Evolutionary conservation across 1,284 basidiomycete species (phyloP), one percentile per base, ranked within the genome.

Genomic region (Thecaphora thlaspeos): DNA sequence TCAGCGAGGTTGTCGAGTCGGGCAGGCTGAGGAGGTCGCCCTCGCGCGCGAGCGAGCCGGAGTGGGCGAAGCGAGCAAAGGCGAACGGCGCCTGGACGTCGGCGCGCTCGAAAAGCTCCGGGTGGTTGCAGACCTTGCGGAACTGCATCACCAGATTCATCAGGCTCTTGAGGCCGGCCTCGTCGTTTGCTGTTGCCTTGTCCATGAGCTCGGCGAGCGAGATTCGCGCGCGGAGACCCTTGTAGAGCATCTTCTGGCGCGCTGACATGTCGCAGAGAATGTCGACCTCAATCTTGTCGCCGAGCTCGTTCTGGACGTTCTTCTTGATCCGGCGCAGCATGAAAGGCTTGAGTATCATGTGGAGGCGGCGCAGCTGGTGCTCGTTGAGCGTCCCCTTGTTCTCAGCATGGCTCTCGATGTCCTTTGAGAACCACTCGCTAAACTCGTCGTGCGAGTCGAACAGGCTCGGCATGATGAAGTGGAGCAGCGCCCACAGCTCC

Each of bases 121-220:
- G 95, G 73, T 99, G 95, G 73, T 97, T 98, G 83, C 94, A 98
- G 61, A 97, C 91, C 83, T 99, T 99, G 68, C 95, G 88, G 83
- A 98, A 98, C 80, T 99, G 95, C 95, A 99, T 99, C 63, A 98
- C 94, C 61, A 99, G 84, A 80, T 98, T 99, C 94, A 98, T 97
- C 52, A 99, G 82, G 21, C 91, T 91, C 57, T 90, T 86, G 44
- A 91, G 89, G 37, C 89, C 90, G 66, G 91, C 90, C 24, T 87
- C 89, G 72, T 97, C 91, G 28, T 89, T 77, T 64, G 89, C 90
- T 19, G 89, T 87, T 14, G 94, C 93, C 77, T 94, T 91, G 72
- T 90, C 89, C 53, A 99, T 83, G 37, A 99, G 85, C 75, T 98
- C 95, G 15, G 91, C 86, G 46, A 98, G 88, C 43, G 94, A 97